A percentile compares a stretch with the other conserved stretches of the same genome.
These are phyloP conservation scores for Paraurostyla sp. DNA, from an alignment of 73 alveolate genomes.

Conservation along the genomic window DNA sequence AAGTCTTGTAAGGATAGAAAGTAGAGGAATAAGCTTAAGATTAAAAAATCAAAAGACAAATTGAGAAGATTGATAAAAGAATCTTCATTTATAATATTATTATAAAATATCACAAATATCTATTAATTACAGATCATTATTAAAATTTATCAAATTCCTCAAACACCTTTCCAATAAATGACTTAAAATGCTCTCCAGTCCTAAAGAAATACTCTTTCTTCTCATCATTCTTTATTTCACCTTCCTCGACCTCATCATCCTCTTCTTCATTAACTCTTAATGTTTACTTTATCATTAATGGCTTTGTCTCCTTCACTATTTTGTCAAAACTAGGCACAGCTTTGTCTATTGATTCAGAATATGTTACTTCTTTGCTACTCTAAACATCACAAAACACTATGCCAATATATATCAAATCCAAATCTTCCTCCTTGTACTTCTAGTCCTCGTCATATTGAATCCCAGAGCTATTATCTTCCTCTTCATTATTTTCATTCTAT, in stretches of 20 bases:
- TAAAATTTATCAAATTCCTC: conserved; percentile 8
- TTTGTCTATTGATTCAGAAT: no score
- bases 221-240: neutral
- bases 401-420: no score
- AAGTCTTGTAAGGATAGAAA: neutral
- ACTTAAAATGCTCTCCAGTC: neutral
- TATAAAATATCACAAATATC: neutral
- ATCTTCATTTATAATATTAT: neutral
- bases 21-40: neutral
- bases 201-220: neutral
- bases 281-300: no score
- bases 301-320: no score
- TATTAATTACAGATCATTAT: neutral
- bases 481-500: no score
- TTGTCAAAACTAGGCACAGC: no score
- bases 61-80: neutral
- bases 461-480: no score
- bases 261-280: no score
- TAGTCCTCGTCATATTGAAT: no score
- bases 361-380: no score
- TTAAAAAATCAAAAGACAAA: neutral
- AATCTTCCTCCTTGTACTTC: no score
- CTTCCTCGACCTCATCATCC: neutral
- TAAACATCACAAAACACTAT: no score
- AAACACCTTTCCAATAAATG: neutral